Percentiles rank a stretch among this genome's conserved stretches.
These are phyloP conservation scores for Teunomyces panamensis DNA, from an alignment of 805 yeast genomes.

Conservation along the genomic window DNA sequence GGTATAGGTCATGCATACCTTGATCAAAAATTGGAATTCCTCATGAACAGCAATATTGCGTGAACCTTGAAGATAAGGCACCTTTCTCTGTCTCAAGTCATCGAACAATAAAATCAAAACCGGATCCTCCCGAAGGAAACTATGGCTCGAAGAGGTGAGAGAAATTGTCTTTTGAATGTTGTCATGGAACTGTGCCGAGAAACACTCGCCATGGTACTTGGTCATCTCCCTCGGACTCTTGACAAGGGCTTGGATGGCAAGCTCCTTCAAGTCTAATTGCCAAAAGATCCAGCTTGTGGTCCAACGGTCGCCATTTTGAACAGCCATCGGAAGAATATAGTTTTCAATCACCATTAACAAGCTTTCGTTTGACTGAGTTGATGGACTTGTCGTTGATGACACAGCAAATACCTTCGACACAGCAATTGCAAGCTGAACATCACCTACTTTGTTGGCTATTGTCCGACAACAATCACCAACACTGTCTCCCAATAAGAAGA, in stretches of 20 bases:
- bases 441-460: conserved; percentile 61
- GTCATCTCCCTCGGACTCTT: conserved; percentile 45
- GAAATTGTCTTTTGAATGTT: conserved; percentile 8
- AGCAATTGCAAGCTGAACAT: conserved; percentile 72
- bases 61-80: conserved; percentile 50
- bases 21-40: conserved; percentile 62
- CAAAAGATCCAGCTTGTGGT: conserved; percentile 75
- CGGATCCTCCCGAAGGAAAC: conserved; percentile 74
- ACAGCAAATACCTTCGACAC: conserved; percentile 68
- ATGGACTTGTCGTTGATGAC: neutral
- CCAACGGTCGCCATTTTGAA: conserved; percentile 74
- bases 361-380: conserved; percentile 13
- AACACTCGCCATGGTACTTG: conserved; percentile 14
- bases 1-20: conserved; percentile 64
- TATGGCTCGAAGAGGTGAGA: conserved; percentile 15
- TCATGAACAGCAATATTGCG: conserved; percentile 36
- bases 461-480: conserved; percentile 77
- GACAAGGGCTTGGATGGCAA: conserved; percentile 63
- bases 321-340: conserved; percentile 54
- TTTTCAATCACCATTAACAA: conserved; percentile 47
- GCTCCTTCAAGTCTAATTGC: conserved; percentile 44
- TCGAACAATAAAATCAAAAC: conserved; percentile 66
- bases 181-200: conserved; percentile 18
- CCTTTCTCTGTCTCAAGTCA: conserved; percentile 53
- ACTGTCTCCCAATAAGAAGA: conserved; percentile 76